These are phyloP conservation scores for Phylloporus sp. DNA, from an alignment of 768 basidiomycete species.

Conservation along the genomic window DNA sequence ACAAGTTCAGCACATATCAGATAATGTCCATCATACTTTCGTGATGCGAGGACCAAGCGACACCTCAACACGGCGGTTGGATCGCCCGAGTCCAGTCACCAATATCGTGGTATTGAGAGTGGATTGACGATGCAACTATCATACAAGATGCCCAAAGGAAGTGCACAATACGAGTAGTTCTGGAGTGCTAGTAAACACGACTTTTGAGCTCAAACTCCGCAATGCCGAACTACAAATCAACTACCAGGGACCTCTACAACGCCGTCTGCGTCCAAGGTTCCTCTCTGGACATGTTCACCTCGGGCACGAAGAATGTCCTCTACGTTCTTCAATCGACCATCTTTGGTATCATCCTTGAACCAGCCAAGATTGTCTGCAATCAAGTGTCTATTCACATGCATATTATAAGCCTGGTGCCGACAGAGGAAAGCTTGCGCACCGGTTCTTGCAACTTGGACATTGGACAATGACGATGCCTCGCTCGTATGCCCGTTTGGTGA, in stretches of 20 bases:
- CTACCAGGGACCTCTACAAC: constrained; percentile 52
- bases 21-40: too few species aligned
- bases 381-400: constrained; percentile 50
- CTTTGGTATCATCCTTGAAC: constrained; percentile 81
- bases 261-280: constrained; percentile 44
- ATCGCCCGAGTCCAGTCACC: too few species aligned
- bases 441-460: constrained; percentile 86
- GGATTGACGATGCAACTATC: background rate
- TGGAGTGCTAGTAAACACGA: background rate
- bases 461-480: constrained; percentile 86
- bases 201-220: background rate
- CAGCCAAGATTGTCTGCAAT: constrained; percentile 90
- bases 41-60: too few species aligned
- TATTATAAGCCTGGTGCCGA: background rate
- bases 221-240: constrained; percentile 3
- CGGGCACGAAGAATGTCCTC: constrained; percentile 77
- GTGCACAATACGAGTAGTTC: background rate
- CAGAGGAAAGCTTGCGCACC: constrained; percentile 44
- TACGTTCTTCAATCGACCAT: constrained; percentile 70
- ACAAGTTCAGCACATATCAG: too few species aligned
- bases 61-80: too few species aligned
- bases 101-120: too few species aligned
- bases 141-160: background rate
- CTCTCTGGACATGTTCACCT: constrained; percentile 69
- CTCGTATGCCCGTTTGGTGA: constrained; percentile 80